Conservation (phyloP, 345 rosid genomes). For the Hibiscus mutabilis region DNA sequence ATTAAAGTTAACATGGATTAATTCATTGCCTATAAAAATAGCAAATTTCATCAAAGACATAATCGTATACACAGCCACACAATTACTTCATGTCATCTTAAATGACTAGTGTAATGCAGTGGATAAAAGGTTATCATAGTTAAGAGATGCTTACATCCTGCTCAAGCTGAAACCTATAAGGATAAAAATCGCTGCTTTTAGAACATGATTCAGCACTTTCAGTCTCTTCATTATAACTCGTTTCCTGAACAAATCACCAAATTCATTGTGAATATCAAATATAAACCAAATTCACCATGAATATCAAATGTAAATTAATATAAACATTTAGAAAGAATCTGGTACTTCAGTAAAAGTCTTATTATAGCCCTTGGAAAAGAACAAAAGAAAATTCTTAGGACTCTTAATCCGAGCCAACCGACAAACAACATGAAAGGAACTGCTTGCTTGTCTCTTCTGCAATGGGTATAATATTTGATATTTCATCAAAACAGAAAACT, state of each 20-base stretch:
- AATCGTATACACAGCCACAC: neutral
- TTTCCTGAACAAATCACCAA: conserved; percentile 36
- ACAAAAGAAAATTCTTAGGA: neutral
- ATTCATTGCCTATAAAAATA: conserved; percentile 1
- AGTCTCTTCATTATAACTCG: conserved; percentile 26
- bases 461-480: too few species aligned
- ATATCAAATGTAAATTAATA: neutral
- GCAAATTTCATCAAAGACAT: neutral
- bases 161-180: conserved; percentile 65
- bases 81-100: neutral
- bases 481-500: too few species aligned
- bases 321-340: neutral
- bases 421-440: neutral
- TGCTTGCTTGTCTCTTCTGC: too few species aligned
- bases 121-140: conserved; percentile 6
- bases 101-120: conserved; percentile 1
- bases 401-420: neutral
- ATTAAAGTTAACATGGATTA: neutral
- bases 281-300: neutral
- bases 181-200: conserved; percentile 32
- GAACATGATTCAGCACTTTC: conserved; percentile 22
- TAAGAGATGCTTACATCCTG: conserved; percentile 55
- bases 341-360: neutral
- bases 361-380: neutral
- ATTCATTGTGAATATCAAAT: too few species aligned